Evolutionary conservation across 1,139 yeast species (phyloP), one percentile per base, ranked within the genome.

Genomic region (Kodamaea anthophila): DNA sequence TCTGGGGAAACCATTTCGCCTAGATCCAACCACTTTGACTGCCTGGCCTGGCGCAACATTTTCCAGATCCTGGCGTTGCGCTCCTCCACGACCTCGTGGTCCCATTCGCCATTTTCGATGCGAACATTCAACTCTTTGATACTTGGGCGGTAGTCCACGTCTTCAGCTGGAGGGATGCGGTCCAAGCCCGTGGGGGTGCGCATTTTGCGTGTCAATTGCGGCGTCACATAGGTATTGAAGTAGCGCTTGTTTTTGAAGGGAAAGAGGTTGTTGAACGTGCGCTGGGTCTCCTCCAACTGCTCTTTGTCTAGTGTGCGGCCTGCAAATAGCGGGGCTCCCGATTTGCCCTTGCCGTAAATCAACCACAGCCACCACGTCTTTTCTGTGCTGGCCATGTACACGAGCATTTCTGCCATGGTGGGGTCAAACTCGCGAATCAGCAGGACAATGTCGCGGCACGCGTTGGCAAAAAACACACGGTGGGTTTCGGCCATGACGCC

Each of bases 321-420:
- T 3, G 42, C 40, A 31, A 64, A 51, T 16, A 60, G 45, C 3
- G 61, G 47, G 25, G 53, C 49, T 11, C 59, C 58, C 5, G 58
- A 52, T 6, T 39, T 40, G 31, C 60, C 66, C 31, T 64, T 64
- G 3, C 64, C 62, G 33, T 60, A 55, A 4, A 65, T 47, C 19
- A 66, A 46, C 68, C 69, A 65, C 5, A 52, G 53, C 67, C 66
- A 61, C 72, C 71, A 65, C 19, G 44, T 38, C 23, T 47, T 49
- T 33, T 66, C 73, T 1, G 58, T 42, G 1, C 40, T 27, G 1
- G 46, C 40, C 20, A 64, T 29, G 19, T 51, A 55, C 32, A 49
- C 60, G 5, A 65, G 33, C 26, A 62, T 39, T 25, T 43, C 53
- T 6, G 56, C 44, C 32, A 53, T 50, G 18, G 48, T 54, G 9